phyloP scores from a whole-genome alignment of 768 basidiomycete species.

The Daedaleopsis sinensis region DNA sequence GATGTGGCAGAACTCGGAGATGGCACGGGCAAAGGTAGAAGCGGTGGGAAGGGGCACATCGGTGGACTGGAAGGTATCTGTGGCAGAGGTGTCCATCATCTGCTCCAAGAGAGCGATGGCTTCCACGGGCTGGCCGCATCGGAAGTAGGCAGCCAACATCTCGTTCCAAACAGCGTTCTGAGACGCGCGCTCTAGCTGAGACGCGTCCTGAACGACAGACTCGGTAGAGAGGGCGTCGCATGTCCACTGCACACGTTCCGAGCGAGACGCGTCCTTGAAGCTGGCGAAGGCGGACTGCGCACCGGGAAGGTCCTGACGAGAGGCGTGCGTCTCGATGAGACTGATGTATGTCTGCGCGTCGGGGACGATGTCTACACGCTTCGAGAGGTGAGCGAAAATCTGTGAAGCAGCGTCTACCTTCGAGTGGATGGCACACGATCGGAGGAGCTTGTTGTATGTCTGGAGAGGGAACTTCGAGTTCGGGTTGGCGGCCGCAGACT shows the following conservation, averaged over 20 bases:
- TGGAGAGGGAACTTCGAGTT: conserved; percentile 36
- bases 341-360: conserved; percentile 47
- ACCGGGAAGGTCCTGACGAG: conserved; percentile 48
- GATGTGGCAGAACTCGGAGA: conserved; percentile 63
- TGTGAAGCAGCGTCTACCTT: conserved; percentile 63
- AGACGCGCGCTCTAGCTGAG: conserved; percentile 17
- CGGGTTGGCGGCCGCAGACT: conserved; percentile 49
- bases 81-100: conserved; percentile 59
- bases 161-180: conserved; percentile 64
- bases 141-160: conserved; percentile 79
- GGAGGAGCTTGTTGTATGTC: conserved; percentile 59
- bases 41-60: conserved; percentile 61
- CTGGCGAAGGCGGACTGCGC: conserved; percentile 66
- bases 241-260: conserved; percentile 40
- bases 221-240: conserved; percentile 14
- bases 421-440: conserved; percentile 58
- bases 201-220: conserved; percentile 14
- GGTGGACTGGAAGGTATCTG: conserved; percentile 34
- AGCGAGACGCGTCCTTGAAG: conserved; percentile 48
- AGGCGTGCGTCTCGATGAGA: conserved; percentile 62
- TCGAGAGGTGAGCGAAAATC: conserved; percentile 66
- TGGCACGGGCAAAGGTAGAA: conserved; percentile 64
- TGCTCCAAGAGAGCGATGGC: conserved; percentile 68
- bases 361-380: conserved; percentile 37
- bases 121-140: conserved; percentile 57